Percentiles rank a stretch among this genome's conserved stretches.
Conservation (phyloP, 345 rosid genomes). For the Populus nigra region DNA sequence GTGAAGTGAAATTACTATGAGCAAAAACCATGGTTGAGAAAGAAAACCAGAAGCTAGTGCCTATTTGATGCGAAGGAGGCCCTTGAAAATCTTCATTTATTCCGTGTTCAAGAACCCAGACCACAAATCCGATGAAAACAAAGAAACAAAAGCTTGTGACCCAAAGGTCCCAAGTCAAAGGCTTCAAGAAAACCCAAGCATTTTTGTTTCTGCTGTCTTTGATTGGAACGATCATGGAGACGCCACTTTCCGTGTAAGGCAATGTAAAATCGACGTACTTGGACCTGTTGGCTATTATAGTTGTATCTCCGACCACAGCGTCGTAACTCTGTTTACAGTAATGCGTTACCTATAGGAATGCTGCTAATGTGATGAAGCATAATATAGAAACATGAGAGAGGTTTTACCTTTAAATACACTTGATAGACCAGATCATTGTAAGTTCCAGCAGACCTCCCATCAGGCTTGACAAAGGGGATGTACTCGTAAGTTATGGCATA, state of each 20-base stretch:
- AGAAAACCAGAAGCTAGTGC: conserved; percentile 75
- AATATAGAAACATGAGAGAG: conserved; percentile 22
- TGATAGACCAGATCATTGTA: conserved; percentile 30
- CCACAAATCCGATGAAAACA: conserved; percentile 48
- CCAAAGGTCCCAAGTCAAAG: conserved; percentile 67
- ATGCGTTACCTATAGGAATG: neutral
- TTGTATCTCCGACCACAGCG: conserved; percentile 18
- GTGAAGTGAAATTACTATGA: neutral
- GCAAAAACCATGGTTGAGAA: conserved; percentile 31
- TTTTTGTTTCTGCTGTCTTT: conserved; percentile 35
- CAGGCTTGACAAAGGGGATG: conserved; percentile 4
- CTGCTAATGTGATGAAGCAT: neutral
- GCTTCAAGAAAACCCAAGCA: conserved; percentile 67
- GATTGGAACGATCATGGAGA: conserved; percentile 60
- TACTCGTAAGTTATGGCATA: conserved; percentile 19
- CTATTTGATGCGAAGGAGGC: conserved; percentile 39
- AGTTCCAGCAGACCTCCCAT: conserved; percentile 10
- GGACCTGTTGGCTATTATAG: conserved; percentile 15
- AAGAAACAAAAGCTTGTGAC: conserved; percentile 48
- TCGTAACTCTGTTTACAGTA: conserved; percentile 25
- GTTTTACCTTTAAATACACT: conserved; percentile 18
- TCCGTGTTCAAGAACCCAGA: conserved; percentile 72
- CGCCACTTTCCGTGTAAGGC: conserved; percentile 68
- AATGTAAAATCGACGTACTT: conserved; percentile 58
- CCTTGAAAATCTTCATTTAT: conserved; percentile 64